Evolutionary conservation across 768 basidiomycete genomes (phyloP).

Genomic region (Roridomyces roridus): DNA sequence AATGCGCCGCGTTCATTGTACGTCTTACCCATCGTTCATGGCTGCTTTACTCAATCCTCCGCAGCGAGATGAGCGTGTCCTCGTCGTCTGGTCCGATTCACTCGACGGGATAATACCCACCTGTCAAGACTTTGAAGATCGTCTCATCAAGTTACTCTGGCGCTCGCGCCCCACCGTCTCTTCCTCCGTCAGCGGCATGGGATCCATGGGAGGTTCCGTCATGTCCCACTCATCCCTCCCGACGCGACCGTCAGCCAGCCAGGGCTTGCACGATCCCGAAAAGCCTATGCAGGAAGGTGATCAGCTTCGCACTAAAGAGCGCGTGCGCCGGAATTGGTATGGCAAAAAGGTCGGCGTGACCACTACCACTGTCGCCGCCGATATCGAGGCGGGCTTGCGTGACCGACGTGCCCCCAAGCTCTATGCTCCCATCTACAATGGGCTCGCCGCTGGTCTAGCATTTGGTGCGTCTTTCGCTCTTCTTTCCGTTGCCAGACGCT

Average conservation of each 20-base stretch:
- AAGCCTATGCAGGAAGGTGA: conserved; percentile 15
- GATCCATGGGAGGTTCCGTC: conserved; percentile 29
- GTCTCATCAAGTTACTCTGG: conserved; percentile 86
- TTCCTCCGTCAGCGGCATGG: conserved; percentile 26
- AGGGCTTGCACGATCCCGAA: conserved; percentile 37
- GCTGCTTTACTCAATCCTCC: neutral
- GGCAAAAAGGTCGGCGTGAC: conserved; percentile 55
- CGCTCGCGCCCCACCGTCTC: conserved; percentile 47
- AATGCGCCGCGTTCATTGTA: conserved; percentile 87
- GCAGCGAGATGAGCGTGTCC: conserved; percentile 81
- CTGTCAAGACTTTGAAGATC: conserved; percentile 76
- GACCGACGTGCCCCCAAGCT: conserved; percentile 42
- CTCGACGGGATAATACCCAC: conserved; percentile 79
- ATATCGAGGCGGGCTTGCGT: conserved; percentile 32
- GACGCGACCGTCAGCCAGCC: conserved; percentile 25
- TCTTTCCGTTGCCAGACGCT: conserved; percentile 35
- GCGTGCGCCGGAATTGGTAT: conserved; percentile 62
- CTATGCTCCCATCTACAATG: conserved; percentile 75
- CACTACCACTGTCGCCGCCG: conserved; percentile 32
- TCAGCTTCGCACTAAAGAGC: conserved; percentile 28
- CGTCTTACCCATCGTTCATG: conserved; percentile 32
- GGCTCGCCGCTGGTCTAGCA: conserved; percentile 61
- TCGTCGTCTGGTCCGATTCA: conserved; percentile 85
- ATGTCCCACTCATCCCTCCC: conserved; percentile 33
- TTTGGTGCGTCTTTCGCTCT: conserved; percentile 50